These are phyloP conservation scores for Talaromyces albobiverticillius DNA, from an alignment of 2,329 filamentous ascomycete species.

Conservation along the genomic window DNA sequence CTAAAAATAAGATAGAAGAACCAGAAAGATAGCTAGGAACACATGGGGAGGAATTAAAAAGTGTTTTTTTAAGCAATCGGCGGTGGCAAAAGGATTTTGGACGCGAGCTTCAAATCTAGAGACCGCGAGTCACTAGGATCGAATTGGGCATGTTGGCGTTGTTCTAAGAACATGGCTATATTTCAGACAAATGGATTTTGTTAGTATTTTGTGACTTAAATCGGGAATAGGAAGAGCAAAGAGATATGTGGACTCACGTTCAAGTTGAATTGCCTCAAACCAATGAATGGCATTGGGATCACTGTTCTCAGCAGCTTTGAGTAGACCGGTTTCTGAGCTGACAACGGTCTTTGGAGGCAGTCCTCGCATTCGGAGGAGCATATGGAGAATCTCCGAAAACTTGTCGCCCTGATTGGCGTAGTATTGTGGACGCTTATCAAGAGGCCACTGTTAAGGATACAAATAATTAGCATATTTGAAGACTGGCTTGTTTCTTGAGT, in stretches of 20 bases:
- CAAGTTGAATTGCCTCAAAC: conserved; percentile 42
- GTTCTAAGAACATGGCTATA: conserved; percentile 36
- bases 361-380: conserved; percentile 57
- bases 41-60: background rate
- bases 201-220: too few species aligned
- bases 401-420: conserved; percentile 56
- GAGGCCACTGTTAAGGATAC: conserved; percentile 46
- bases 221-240: too few species aligned
- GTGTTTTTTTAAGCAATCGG: background rate
- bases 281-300: conserved; percentile 37
- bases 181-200: background rate
- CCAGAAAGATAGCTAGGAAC: too few species aligned
- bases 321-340: conserved; percentile 34
- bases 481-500: too few species aligned
- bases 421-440: conserved; percentile 50
- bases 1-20: background rate
- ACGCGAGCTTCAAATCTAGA: conserved; percentile 39
- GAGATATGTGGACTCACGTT: conserved; percentile 29
- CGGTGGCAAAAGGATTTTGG: conserved; percentile 26
- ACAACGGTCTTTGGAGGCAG: conserved; percentile 41
- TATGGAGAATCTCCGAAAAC: conserved; percentile 57
- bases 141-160: conserved; percentile 36
- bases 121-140: conserved; percentile 40
- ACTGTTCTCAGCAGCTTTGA: conserved; percentile 38
- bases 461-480: background rate